Base-by-base conservation (phyloP, 495 filamentous ascomycete genomes). In the Podospora didyma region DNA sequence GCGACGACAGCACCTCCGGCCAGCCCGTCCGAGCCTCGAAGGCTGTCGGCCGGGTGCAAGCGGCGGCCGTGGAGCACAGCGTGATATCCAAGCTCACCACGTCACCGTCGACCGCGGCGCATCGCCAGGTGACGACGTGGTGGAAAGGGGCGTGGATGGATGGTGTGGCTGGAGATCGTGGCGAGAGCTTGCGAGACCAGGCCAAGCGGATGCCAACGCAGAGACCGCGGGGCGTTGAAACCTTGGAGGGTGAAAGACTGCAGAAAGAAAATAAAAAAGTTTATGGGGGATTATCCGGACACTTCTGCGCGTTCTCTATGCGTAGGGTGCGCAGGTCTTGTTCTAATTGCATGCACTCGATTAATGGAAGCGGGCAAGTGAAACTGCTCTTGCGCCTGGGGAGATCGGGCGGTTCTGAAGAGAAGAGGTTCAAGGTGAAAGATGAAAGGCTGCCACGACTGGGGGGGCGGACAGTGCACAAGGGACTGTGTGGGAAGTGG, bases 151-250 rank as follows among this genome's bases (percentile, higher is more conserved):
- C 64, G 64, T 69, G 67, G 63, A 65, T n/a, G n/a, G 2, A 42
- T 14, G 70, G 76, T 77, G 74, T 76, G 75, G 77, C 75, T 78
- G 77, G 59, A 73, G 73, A 75, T 67, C 69, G 77, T 80, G 77
- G 77, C 77, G 72, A 74, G 72, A 74, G 72, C 72, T 73, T 37
- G 56, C 41, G 31, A 16, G 12, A 42, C 39, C 39, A 42, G 39
- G 39, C 39, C 39, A 42, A 17, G 48, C 48, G 49, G 31, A 42
- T 39, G 34, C 22, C 22, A 49, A 49, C 22, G 23, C 46, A 49
- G 46, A 46, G 21, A 19, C 44, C 44, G 44, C 44, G 21, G 44
- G 45, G 45, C 11, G 39, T 17, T 5, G 39, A 42, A 42, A 7
- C 12, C 12, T 16, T 10, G 16, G 16, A 37, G 9, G 16, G 34